Evolutionary conservation across 352 stramenopile genomes (phyloP), one percentile per base, ranked within the genome.

Genomic region (Globisporangium emineosum): DNA sequence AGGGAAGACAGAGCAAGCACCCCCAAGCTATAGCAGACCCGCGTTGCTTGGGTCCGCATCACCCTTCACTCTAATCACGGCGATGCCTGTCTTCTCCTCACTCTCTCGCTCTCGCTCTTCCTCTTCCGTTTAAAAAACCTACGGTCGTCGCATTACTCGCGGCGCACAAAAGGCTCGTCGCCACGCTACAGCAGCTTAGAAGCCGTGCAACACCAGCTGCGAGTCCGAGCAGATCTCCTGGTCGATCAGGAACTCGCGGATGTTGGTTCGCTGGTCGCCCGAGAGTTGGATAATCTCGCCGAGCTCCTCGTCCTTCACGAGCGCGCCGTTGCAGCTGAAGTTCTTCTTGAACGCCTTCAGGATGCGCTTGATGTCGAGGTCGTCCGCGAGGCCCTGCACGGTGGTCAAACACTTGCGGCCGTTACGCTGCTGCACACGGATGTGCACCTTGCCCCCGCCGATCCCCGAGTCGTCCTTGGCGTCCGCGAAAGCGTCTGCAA

Each of bases 331-430:
- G 85, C 98, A 99, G 75, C 90, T 98, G 75, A 99, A 99, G 81
- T 99, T 99, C 87, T 99, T 99, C 90, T 99, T 99, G 76, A 99
- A 99, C 53, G 97, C 97, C 82, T 99, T 99, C 68, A 98, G 96
- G 81, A 99, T 99, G 59, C 97, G 88, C 86, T 99, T 99, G 57
- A 99, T 83, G 74, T 99, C 97, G 64, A 99, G 84, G 82, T 99
- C 97, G 64, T 99, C 93, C 1, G 97, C 96, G 59, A 99, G 85
- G 37, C 97, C 97, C 72, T 98, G 97, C 29, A 99, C 92, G 7
- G 97, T 99, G 57, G 97, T 99, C 76, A 99, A 97, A 97, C 97
- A 99, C 88, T 99, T 99, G 67, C 97, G 90, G 54, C 98, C 97
- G 76, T 99, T 99, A 69, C 98, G 95, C 88, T 99, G 98, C 88